These are phyloP conservation scores for Neckera pumila DNA, from an alignment of 225 moss, liverwort and hornwort genomes.

Conservation along the genomic window DNA sequence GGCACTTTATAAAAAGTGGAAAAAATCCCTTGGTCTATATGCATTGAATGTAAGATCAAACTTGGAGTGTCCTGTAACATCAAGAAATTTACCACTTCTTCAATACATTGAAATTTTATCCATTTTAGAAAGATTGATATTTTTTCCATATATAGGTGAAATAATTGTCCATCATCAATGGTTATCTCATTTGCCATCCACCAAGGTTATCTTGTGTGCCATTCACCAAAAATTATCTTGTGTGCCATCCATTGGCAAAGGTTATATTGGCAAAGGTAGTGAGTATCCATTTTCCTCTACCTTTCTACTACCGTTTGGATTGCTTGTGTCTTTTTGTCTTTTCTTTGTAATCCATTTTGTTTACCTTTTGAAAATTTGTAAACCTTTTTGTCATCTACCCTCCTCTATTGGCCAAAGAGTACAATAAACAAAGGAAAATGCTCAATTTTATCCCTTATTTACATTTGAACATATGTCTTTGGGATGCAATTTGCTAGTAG, in stretches of 20 bases:
- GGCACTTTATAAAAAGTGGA: too few species aligned
- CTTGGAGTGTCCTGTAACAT: accelerated
- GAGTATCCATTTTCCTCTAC: accelerated
- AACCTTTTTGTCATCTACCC: not conserved
- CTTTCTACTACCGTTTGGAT: not conserved
- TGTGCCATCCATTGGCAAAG: too few species aligned
- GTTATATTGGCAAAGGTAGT: not conserved
- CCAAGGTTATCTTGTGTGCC: not conserved
- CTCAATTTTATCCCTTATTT: not conserved
- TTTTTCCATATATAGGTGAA: accelerated
- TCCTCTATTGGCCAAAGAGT: accelerated
- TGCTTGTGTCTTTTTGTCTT: not conserved
- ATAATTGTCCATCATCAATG: accelerated
- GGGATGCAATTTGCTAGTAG: accelerated
- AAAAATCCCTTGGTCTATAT: too few species aligned
- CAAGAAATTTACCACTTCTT: not conserved
- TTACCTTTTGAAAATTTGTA: not conserved
- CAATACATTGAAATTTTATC: not conserved
- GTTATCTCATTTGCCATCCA: not conserved
- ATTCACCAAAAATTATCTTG: not conserved
- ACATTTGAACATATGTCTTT: too few species aligned
- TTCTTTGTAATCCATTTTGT: too few species aligned
- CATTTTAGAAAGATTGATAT: not conserved
- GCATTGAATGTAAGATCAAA: not conserved
- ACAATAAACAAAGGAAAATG: too few species aligned